phyloP scores from a whole-genome alignment of 2,329 filamentous ascomycete genomes.

The Ceratocystiopsis sp. region DNA sequence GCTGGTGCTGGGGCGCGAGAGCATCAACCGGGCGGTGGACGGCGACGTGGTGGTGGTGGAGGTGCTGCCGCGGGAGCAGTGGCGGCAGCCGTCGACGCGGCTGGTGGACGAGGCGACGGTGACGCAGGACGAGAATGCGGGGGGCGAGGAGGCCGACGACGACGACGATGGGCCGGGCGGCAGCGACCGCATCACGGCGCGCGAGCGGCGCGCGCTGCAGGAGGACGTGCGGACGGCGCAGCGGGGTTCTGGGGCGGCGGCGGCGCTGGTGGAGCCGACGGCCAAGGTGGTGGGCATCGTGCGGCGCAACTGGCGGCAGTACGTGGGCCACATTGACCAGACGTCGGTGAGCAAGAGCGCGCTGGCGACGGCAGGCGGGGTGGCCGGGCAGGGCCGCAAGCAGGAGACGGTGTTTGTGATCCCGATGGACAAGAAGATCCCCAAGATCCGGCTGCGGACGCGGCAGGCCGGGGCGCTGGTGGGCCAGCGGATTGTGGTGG shows the following conservation, averaged over 20 bases:
- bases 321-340: constrained; percentile 86
- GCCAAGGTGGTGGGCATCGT: constrained; percentile 82
- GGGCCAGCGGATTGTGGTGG: constrained; percentile 81
- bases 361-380: too few species aligned
- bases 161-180: constrained; percentile 33
- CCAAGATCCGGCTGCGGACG: constrained; percentile 86
- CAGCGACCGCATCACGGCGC: constrained; percentile 58
- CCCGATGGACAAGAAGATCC: constrained; percentile 95
- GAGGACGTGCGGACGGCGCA: constrained; percentile 83
- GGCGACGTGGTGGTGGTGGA: constrained; percentile 90
- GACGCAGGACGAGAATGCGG: constrained; percentile 82
- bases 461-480: constrained; percentile 77
- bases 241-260: constrained; percentile 55
- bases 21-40: constrained; percentile 85
- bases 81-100: constrained; percentile 90
- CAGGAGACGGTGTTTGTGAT: constrained; percentile 90
- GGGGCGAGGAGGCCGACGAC: constrained; percentile 50
- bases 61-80: constrained; percentile 82
- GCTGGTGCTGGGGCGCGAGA: constrained; percentile 78
- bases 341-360: constrained; percentile 56
- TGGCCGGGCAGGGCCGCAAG: constrained; percentile 60
- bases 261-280: constrained; percentile 59
- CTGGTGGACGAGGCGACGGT: constrained; percentile 88
- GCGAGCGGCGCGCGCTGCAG: constrained; percentile 71
- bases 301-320: constrained; percentile 95